Evolutionary conservation across 2,329 filamentous ascomycete genomes (phyloP).

Genomic region (Raffaelea arxii): DNA sequence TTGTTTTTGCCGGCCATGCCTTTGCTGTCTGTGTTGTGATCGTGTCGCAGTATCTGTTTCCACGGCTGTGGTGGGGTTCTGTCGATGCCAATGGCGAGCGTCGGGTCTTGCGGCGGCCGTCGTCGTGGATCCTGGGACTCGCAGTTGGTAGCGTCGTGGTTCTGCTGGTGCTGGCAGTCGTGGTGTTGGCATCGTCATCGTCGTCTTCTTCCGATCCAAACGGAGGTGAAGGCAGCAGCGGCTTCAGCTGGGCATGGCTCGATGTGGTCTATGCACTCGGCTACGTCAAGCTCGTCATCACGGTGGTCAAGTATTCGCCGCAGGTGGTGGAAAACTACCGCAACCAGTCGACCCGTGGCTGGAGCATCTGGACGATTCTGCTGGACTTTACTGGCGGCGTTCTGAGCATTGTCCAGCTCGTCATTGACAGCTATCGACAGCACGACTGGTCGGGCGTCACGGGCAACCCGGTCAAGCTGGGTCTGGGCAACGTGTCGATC

Average conservation of each 20-base stretch:
- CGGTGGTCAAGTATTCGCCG: conserved; percentile 86
- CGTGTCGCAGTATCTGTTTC: conserved; percentile 68
- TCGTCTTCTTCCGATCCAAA: no score
- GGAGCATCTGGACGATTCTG: conserved; percentile 77
- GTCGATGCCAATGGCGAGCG: not conserved
- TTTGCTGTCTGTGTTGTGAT: conserved; percentile 60
- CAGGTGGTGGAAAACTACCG: conserved; percentile 76
- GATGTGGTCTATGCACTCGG: conserved; percentile 61
- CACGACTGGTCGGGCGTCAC: conserved; percentile 84
- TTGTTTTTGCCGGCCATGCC: conserved; percentile 78
- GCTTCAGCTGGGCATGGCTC: conserved; percentile 51
- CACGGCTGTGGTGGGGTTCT: conserved; percentile 51
- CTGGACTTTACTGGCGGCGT: conserved; percentile 76
- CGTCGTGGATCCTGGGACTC: conserved; percentile 56
- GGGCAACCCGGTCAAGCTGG: conserved; percentile 86
- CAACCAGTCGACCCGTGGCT: conserved; percentile 76
- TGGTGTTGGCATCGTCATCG: not conserved
- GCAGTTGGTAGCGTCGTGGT: conserved; percentile 55
- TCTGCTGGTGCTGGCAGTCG: conserved; percentile 18
- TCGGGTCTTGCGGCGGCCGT: conserved; percentile 30
- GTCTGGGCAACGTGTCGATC: conserved; percentile 75
- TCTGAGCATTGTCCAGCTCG: conserved; percentile 70
- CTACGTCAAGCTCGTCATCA: conserved; percentile 83
- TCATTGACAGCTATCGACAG: conserved; percentile 76
- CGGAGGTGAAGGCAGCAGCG: conserved; percentile 8